Base-by-base conservation (phyloP, 208 protist species). In the Acanthamoeba culbertsoni region DNA sequence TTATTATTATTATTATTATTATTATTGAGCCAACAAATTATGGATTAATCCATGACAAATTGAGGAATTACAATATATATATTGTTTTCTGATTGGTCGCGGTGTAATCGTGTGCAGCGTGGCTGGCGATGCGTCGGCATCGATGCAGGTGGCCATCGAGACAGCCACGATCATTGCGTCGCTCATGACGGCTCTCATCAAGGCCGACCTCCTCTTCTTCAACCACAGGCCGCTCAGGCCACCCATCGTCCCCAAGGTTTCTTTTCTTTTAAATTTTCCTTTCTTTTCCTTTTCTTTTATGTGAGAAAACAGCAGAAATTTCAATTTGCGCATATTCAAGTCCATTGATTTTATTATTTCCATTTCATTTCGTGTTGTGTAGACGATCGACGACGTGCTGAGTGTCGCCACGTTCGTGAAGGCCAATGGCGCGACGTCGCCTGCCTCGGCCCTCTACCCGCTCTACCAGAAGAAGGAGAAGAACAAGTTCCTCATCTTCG, bases 111-210 rank as follows among this genome's bases (percentile, higher is more conserved):
- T 43, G 10, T 14, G 6, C 33, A 71, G 71, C 20, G 71, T 82
- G 43, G 71, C 68, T 35, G 92, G 94, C 40, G 95, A 96, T 51
- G 57, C 71, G n/a, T 96, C 94, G 31, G 71, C 86, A 31, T 93
- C 77, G 5, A 96, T 96, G 95, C 46, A 96, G 28, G 91, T 96
- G 18, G 95, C 95, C 33, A 82, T 96, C 53, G 33, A 93, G 46
- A 68, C 89, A 2, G 57, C 94, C 26, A 94, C 82, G 35, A 96
- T 96, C 42, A 75, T 96, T 33, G 79, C 62, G 10, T 96, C 62
- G 40, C 23, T 96, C 1, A 68, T 79, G 86, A 68, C 63, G 0
- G 77, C 86, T 6, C 48, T 95, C 14, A 93, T 90, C 31, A 79
- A 93, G 40, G 65, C 95, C 4, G 82, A 71, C 14, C 86, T 96